phyloP scores from a whole-genome alignment of 306 rosid species.

The Cucumis melo region DNA sequence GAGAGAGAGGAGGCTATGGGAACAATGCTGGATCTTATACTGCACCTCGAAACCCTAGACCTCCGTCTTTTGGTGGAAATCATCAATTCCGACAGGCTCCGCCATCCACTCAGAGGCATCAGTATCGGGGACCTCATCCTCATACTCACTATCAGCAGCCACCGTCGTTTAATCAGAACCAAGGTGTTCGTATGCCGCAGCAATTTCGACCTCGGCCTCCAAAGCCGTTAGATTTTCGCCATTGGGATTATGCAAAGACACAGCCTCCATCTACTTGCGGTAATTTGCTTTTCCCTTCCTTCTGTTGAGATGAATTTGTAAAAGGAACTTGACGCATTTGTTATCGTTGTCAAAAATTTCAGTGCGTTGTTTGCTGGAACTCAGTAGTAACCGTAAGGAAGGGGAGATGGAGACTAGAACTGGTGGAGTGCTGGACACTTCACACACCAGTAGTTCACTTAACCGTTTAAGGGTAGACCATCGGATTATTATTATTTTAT shows the following conservation, averaged over 20 bases:
- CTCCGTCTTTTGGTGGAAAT: constrained; percentile 8
- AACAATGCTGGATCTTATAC: constrained; percentile 15
- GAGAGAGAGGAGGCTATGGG: constrained; percentile 24
- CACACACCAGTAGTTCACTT: not conserved
- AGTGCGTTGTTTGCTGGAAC: not conserved
- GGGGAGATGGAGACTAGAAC: not conserved
- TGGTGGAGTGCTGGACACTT: not conserved
- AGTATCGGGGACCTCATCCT: constrained; percentile 17
- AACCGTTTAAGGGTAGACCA: not conserved
- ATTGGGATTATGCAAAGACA: constrained; percentile 53
- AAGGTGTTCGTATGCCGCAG: constrained; percentile 8
- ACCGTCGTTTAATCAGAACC: constrained; percentile 9
- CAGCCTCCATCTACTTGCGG: constrained; percentile 37
- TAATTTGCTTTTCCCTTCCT: constrained; percentile 10
- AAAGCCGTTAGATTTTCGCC: constrained; percentile 42
- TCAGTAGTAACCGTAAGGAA: not conserved
- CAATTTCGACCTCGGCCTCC: constrained; percentile 18
- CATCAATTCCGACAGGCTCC: constrained; percentile 13
- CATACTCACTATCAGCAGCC: constrained; percentile 8
- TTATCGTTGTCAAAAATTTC: not conserved
- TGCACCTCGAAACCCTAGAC: constrained; percentile 12
- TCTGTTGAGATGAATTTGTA: not conserved
- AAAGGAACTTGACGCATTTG: not conserved
- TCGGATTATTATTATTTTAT: not conserved
- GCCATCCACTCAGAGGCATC: constrained; percentile 5